Conservation (phyloP, 208 protist genomes). For the Crithidia acanthocephali region DNA sequence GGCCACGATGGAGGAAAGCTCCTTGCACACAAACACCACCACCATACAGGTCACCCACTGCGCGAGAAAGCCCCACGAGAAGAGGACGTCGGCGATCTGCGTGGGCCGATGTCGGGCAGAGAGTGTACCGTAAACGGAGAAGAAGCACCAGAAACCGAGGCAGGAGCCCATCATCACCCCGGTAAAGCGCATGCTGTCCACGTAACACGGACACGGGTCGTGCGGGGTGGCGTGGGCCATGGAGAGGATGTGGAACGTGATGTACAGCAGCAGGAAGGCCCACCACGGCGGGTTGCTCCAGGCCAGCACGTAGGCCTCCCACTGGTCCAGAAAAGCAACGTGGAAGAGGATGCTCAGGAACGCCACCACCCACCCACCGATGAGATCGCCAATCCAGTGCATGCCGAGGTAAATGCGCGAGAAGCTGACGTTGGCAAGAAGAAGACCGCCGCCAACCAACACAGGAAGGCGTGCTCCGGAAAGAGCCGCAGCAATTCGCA, state of each 20-base stretch:
- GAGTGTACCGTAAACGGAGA: conserved; percentile 31
- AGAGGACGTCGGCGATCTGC: conserved; percentile 24
- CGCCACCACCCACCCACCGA: conserved; percentile 51
- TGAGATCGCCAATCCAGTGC: conserved; percentile 78
- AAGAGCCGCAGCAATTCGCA: conserved; percentile 39
- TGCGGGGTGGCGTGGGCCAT: conserved; percentile 57
- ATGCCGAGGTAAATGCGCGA: conserved; percentile 76
- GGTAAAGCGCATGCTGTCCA: conserved; percentile 72
- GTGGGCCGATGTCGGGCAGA: conserved; percentile 25
- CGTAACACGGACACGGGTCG: conserved; percentile 74
- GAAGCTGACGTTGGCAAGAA: conserved; percentile 60
- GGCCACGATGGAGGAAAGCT: conserved; percentile 40
- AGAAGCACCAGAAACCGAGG: conserved; percentile 46
- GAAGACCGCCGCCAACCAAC: conserved; percentile 42
- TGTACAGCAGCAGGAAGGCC: conserved; percentile 43
- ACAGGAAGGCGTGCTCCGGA: conserved; percentile 42
- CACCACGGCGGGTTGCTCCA: conserved; percentile 29
- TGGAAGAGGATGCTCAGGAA: conserved; percentile 50
- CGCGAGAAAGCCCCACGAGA: conserved; percentile 38
- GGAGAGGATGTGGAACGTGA: conserved; percentile 43
- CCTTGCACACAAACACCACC: conserved; percentile 47
- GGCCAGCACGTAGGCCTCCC: conserved; percentile 34
- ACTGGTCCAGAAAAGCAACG: conserved; percentile 42
- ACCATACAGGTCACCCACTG: conserved; percentile 54
- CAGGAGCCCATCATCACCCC: conserved; percentile 51